Evolutionary conservation across 2,329 filamentous ascomycete genomes (phyloP), one percentile per base, ranked within the genome.

Genomic region (Alternaria ethzedia): DNA sequence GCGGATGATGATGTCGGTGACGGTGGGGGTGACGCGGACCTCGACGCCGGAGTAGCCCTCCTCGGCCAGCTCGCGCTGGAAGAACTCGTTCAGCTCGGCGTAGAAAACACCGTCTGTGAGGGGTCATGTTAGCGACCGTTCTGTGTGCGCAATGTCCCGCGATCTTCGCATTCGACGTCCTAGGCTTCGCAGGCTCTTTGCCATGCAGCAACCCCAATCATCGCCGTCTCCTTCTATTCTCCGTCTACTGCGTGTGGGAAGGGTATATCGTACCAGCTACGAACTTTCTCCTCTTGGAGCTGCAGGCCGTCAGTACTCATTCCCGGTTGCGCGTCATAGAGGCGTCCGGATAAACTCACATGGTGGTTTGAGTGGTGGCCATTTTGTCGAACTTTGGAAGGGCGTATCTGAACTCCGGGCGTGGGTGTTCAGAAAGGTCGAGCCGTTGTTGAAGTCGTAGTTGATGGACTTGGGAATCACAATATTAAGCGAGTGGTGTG

Each of bases 51-150:
- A 99, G 91, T 99, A 99, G 80, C 96, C 96, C 88, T 99, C 96
- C 91, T 99, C 96, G 83, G 96, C 96, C 83, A 99, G 89, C 88
- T 99, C 96, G 86, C 96, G 95, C 90, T 98, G 96, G 93, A 99
- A 99, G 92, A 99, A 99, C 89, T 99, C 96, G 91, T 99, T 99
- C 86, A 99, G 88, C 88, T 99, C 96, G 88, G 96, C 96, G 87
- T 97, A 99, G 93, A 99, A 99, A 82, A 99, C 96, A 91, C 96
- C 96, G 86, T 99, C 96, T 83, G 73, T 69, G 44, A 43, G 25
- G 60, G 64, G 26, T 50, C 26, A 57, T 67, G 74, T 77, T 72
- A 77, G 75, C 67, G 28, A 60, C 46, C 63, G 63, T 57, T 58
- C 63, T 60, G 55, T 67, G 62, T 69, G 67, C 67, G 63, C 66